Percentiles rank a stretch among this genome's conserved stretches.
Evolutionary conservation across 2,329 filamentous ascomycete genomes (phyloP).

Genomic region (Capronia epimyces): DNA sequence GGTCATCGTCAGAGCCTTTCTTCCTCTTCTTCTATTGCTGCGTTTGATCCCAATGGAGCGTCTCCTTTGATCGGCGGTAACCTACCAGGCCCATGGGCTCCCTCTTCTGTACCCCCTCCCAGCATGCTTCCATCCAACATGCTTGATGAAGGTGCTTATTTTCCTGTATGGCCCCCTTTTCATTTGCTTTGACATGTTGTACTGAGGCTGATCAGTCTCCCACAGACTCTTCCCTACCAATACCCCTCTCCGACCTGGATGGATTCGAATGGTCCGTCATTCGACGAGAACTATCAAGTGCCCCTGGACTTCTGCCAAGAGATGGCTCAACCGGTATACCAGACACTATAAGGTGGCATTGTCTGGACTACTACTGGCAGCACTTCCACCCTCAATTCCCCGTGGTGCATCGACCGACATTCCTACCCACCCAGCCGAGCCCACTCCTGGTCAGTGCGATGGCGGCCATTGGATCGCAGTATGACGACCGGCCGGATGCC

Average conservation of each 20-base stretch:
- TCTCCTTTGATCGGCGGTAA: conserved; percentile 26
- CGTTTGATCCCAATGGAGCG: conserved; percentile 22
- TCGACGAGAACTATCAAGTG: conserved; percentile 36
- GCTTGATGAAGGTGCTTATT: conserved; percentile 27
- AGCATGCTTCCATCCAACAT: conserved; percentile 26
- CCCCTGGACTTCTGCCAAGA: conserved; percentile 33
- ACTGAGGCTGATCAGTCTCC: conserved; percentile 31
- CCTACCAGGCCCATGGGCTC: conserved; percentile 25
- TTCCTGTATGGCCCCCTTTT: conserved; percentile 27
- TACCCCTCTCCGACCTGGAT: conserved; percentile 40
- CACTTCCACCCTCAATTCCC: conserved; percentile 36
- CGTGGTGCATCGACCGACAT: conserved; percentile 34
- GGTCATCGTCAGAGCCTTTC: conserved; percentile 28
- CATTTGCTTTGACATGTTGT: conserved; percentile 23
- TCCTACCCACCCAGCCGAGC: conserved; percentile 32
- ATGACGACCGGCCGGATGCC: conserved; percentile 33
- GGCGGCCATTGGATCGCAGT: conserved; percentile 36
- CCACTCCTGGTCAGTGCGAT: conserved; percentile 34
- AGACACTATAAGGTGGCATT: conserved; percentile 36
- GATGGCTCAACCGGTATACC: conserved; percentile 35
- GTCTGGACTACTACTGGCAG: conserved; percentile 36
- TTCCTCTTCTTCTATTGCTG: conserved; percentile 28
- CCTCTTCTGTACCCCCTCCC: conserved; percentile 24
- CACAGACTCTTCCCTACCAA: conserved; percentile 36
- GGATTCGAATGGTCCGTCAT: conserved; percentile 36